Percentiles rank a stretch among this genome's conserved stretches.
phyloP scores from a whole-genome alignment of 2,329 filamentous ascomycete species.

The Claviceps sp. region DNA sequence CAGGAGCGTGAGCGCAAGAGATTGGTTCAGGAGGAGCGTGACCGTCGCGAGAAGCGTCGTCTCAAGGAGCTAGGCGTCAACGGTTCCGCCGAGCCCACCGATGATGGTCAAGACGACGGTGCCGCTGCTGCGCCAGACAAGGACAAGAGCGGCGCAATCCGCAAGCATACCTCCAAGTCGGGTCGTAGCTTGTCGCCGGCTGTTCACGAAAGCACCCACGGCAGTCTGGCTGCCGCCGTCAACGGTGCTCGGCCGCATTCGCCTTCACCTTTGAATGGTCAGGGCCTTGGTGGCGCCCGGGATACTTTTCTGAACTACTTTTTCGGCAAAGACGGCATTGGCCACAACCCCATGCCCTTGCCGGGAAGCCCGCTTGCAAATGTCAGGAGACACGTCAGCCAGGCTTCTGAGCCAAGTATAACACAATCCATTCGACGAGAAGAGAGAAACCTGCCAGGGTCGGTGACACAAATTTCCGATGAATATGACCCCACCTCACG shows the following conservation, averaged over 20 bases:
- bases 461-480: constrained; percentile 26
- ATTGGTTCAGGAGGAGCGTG: constrained; percentile 67
- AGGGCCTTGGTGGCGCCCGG: constrained; percentile 48
- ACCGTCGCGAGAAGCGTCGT: constrained; percentile 70
- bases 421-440: constrained; percentile 71
- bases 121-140: constrained; percentile 29
- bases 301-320: constrained; percentile 98
- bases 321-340: constrained; percentile 81
- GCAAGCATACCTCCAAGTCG: constrained; percentile 26
- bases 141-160: constrained; percentile 23
- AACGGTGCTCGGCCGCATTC: constrained; percentile 39
- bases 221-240: constrained; percentile 48
- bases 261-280: constrained; percentile 44
- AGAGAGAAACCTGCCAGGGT: constrained; percentile 41
- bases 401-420: constrained; percentile 67
- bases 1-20: constrained; percentile 85
- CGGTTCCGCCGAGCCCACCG: constrained; percentile 54
- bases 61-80: constrained; percentile 77
- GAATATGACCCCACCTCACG: constrained; percentile 29
- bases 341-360: constrained; percentile 23
- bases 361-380: constrained; percentile 15
- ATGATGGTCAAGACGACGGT: constrained; percentile 45
- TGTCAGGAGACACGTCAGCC: constrained; percentile 54
- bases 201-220: constrained; percentile 52
- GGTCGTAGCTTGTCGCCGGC: constrained; percentile 72